A percentile compares a stretch with the other conserved stretches of the same genome.
Evolutionary conservation across 2,329 filamentous ascomycete species (phyloP).

Genomic region (Tolypocladium amazonense): DNA sequence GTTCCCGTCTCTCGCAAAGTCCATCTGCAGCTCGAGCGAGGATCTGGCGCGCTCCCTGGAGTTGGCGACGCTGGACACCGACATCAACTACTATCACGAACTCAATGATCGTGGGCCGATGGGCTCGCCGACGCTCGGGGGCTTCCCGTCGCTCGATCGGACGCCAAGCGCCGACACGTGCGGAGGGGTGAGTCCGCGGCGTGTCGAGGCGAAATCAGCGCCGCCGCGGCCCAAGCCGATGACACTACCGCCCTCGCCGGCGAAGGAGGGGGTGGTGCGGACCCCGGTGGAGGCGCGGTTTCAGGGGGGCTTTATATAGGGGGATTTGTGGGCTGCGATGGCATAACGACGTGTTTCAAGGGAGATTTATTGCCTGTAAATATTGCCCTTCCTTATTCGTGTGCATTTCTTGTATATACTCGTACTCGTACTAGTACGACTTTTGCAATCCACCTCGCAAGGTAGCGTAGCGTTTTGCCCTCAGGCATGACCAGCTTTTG

Average conservation of each 20-base stretch:
- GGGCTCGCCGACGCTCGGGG: neutral
- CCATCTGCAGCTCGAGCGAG: slow-evolving; percentile 21
- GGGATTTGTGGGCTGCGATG: neutral
- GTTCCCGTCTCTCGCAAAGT: slow-evolving; percentile 22
- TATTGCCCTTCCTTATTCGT: neutral
- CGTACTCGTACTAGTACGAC: too few species aligned
- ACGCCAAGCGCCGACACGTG: slow-evolving; percentile 4
- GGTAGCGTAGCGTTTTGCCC: neutral
- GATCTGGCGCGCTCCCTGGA: slow-evolving; percentile 21
- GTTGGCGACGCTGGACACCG: slow-evolving; percentile 10
- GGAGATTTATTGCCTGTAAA: neutral
- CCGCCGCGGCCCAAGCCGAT: slow-evolving; percentile 20
- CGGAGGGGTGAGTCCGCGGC: slow-evolving; percentile 5
- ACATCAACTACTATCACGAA: neutral
- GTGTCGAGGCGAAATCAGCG: slow-evolving; percentile 20
- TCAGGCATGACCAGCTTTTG: too few species aligned
- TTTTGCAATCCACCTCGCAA: neutral
- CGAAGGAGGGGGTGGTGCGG: neutral
- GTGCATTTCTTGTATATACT: neutral
- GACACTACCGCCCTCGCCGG: slow-evolving; percentile 14
- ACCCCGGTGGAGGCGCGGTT: neutral
- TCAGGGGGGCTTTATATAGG: neutral
- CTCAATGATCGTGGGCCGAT: neutral
- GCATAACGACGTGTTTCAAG: neutral
- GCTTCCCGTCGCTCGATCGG: slow-evolving; percentile 4